These are phyloP conservation scores for Aegilops umbellulata DNA, from an alignment of 176 grass and related monocot species.

Conservation along the genomic window DNA sequence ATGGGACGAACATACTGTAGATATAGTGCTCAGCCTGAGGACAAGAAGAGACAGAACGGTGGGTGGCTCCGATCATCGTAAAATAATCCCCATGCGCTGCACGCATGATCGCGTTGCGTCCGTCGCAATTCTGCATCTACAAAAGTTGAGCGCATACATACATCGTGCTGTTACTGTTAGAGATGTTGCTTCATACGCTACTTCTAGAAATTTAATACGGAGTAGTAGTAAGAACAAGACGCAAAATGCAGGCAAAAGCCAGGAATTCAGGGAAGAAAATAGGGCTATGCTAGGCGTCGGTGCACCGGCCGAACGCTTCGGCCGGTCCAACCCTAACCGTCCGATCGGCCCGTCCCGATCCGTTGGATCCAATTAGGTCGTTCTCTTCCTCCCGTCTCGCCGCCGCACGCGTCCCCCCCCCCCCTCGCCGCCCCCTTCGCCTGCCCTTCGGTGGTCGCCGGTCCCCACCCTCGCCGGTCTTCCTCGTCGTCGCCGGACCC, in stretches of 20 bases:
- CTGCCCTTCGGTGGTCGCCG: too few relatives aligned
- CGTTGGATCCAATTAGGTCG: too few relatives aligned
- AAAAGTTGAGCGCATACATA: background rate
- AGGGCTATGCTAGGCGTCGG: too few relatives aligned
- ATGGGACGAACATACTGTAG: background rate
- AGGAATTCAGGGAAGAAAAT: background rate
- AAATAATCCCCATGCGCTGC: conserved; percentile 18
- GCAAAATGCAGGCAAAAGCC: background rate
- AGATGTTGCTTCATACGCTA: background rate
- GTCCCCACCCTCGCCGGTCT: too few relatives aligned
- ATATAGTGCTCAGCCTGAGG: background rate
- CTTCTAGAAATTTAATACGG: too few relatives aligned
- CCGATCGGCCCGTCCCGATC: too few relatives aligned
- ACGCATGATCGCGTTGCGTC: conserved; percentile 10
- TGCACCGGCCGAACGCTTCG: too few relatives aligned
- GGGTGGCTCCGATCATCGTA: background rate
- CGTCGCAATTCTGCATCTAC: background rate
- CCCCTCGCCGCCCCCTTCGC: too few relatives aligned
- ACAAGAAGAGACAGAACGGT: conserved; percentile 37
- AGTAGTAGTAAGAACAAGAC: background rate
- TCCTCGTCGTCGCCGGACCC: too few relatives aligned
- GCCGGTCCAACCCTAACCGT: too few relatives aligned
- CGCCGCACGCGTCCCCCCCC: too few relatives aligned
- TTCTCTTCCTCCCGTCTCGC: too few relatives aligned
- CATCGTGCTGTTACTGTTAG: background rate